phyloP scores from a whole-genome alignment of 2,329 filamentous ascomycete genomes.

The Cercospora brassicicola region DNA sequence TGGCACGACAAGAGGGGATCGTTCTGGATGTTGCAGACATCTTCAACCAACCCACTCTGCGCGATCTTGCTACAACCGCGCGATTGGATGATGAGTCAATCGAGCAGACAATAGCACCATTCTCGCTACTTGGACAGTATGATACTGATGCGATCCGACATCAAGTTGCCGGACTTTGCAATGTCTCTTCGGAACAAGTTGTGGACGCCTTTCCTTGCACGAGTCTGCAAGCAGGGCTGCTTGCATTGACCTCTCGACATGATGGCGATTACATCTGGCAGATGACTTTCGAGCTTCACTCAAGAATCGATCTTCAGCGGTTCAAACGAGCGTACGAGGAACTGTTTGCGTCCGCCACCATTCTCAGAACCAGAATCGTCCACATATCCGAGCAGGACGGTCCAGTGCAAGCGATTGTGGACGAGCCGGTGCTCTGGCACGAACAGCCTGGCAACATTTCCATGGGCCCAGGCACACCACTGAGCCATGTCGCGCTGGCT shows the following conservation, averaged over 20 bases:
- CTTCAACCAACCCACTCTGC: conserved; percentile 36
- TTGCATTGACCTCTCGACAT: conserved; percentile 8
- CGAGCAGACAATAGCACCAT: not conserved
- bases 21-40: conserved; percentile 46
- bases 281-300: conserved; percentile 26
- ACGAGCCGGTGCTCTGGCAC: not conserved
- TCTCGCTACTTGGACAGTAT: conserved; percentile 4
- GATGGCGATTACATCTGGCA: conserved; percentile 7
- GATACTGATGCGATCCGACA: not conserved
- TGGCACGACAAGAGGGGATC: conserved; percentile 40
- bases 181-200: not conserved
- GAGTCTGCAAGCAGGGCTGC: conserved; percentile 1
- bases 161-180: not conserved
- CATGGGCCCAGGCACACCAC: conserved; percentile 3
- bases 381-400: not conserved
- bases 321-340: conserved; percentile 1
- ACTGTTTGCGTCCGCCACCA: not conserved
- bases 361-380: conserved; percentile 3
- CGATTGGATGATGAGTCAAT: not conserved
- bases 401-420: conserved; percentile 6
- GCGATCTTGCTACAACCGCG: not conserved
- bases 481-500: not conserved
- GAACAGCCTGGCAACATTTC: not conserved
- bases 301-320: conserved; percentile 30
- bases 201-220: conserved; percentile 34